phyloP scores from a whole-genome alignment of 1,139 yeast genomes.

The Suhomyces ambrosiae region DNA sequence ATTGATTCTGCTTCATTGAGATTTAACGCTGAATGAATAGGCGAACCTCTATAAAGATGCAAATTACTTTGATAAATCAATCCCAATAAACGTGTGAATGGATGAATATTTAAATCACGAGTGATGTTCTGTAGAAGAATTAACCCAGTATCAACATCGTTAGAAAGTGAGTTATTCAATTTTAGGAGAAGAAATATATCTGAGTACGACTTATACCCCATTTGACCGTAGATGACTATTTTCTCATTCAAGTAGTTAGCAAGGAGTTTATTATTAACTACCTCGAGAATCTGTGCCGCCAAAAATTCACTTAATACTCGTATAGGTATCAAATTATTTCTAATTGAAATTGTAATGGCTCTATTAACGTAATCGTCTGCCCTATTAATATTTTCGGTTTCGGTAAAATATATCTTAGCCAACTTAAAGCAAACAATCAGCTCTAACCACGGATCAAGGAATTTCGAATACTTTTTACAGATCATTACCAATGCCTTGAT shows the following conservation, averaged over 20 bases:
- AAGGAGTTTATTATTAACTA: conserved; percentile 25
- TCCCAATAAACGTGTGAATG: conserved; percentile 22
- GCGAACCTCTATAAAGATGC: conserved; percentile 34
- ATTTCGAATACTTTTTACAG: conserved; percentile 26
- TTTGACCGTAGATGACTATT: conserved; percentile 21
- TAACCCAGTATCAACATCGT: conserved; percentile 28
- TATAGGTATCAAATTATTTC: conserved; percentile 25
- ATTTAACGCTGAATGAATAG: conserved; percentile 18
- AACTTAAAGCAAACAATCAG: conserved; percentile 36
- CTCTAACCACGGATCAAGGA: conserved; percentile 33
- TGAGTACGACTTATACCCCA: conserved; percentile 19
- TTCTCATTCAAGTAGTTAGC: conserved; percentile 31
- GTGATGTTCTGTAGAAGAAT: conserved; percentile 26
- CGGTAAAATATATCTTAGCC: conserved; percentile 39
- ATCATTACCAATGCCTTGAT: conserved; percentile 40
- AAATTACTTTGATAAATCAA: conserved; percentile 26
- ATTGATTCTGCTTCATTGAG: conserved; percentile 19
- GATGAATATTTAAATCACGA: conserved; percentile 17
- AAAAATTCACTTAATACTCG: conserved; percentile 36
- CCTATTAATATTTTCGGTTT: conserved; percentile 39
- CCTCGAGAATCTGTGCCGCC: conserved; percentile 35
- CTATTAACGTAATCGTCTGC: conserved; percentile 45
- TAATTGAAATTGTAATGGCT: conserved; percentile 38
- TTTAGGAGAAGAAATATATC: conserved; percentile 32
- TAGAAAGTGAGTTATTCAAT: conserved; percentile 28